These are phyloP conservation scores for Cladosporium cucumerinum DNA, from an alignment of 2,329 filamentous ascomycete genomes.

Conservation along the genomic window DNA sequence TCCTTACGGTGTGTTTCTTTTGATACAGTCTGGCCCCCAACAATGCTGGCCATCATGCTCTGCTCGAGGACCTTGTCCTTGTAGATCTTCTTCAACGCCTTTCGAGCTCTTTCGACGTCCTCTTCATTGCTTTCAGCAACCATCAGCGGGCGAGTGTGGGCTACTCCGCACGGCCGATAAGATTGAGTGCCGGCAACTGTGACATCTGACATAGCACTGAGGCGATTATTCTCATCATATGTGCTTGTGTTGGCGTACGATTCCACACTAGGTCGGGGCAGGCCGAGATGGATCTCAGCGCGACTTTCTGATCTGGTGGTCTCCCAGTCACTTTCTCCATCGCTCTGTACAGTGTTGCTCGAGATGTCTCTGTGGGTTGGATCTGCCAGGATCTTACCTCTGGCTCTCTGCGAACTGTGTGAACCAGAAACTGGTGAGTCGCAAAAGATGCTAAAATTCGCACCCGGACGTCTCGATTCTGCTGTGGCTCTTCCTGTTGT, in stretches of 20 bases:
- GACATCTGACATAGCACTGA: conserved; percentile 14
- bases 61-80: conserved; percentile 7
- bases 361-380: background rate
- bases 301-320: conserved; percentile 18
- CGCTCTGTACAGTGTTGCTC: background rate
- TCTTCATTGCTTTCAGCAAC: background rate
- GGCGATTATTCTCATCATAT: conserved; percentile 17
- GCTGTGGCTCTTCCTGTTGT: background rate
- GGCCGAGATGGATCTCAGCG: conserved; percentile 1
- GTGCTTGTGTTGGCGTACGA: conserved; percentile 29
- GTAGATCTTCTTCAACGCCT: conserved; percentile 6
- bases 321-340: conserved; percentile 14
- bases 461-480: background rate
- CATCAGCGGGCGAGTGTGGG: background rate
- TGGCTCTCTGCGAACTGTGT: background rate
- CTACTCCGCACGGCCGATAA: background rate
- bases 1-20: background rate
- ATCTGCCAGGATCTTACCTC: background rate
- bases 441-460: background rate
- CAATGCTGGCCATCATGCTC: background rate
- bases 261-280: conserved; percentile 18
- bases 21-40: too few species aligned
- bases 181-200: background rate
- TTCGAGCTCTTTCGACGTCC: background rate
- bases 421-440: background rate